Evolutionary conservation across 1,284 basidiomycete genomes (phyloP), one percentile per base, ranked within the genome.

Genomic region (Cystobasidium slooffiae): DNA sequence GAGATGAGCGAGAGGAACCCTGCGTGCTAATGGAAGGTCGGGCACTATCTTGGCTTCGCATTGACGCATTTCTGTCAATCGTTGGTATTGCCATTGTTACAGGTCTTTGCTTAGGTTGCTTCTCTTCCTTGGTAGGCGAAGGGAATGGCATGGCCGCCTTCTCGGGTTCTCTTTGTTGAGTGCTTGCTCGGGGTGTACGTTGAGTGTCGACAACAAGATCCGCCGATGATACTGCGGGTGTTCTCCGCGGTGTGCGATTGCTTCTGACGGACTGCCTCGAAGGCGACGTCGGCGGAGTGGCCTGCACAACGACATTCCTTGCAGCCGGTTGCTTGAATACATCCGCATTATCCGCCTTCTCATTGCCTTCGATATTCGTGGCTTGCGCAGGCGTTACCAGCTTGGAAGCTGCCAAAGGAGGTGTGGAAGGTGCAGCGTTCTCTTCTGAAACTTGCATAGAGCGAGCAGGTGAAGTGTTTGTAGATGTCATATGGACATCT

Each of bases 11-110:
- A 14, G 47, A 53, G 16, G 74, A 76, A 8, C 69, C 70, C 37
- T 75, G 76, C n/a, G 80, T 80, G 49, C 78, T 76, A 20, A 78
- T 74, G 22, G 77, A 79, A 18, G 77, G 77, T 78, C 53, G 72
- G 83, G 65, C 49, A 75, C 64, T 67, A 69, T 59, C 52, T 64
- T 77, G 47, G 68, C 76, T 62, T 39, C 58, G 20, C 39, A 59
- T 72, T 39, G 59, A 73, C 55, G 49, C 58, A 44, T 70, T 62
- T 52, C 69, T 67, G 18, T 73, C 70, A 24, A 73, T 31, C 10
- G 70, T 14, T 31, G 63, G 31, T 31, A 31, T 49, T 12, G 70
- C 70, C 66, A 59, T 66, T 14, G 49, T 66, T 1, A 66, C 64
- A 22, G 64, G 64, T 46, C 64, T 43, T 37, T 22, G 31, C 22